Evolutionary conservation across 331 rosid genomes (phyloP), one percentile per base, ranked within the genome.

Genomic region (Quercus lobata): DNA sequence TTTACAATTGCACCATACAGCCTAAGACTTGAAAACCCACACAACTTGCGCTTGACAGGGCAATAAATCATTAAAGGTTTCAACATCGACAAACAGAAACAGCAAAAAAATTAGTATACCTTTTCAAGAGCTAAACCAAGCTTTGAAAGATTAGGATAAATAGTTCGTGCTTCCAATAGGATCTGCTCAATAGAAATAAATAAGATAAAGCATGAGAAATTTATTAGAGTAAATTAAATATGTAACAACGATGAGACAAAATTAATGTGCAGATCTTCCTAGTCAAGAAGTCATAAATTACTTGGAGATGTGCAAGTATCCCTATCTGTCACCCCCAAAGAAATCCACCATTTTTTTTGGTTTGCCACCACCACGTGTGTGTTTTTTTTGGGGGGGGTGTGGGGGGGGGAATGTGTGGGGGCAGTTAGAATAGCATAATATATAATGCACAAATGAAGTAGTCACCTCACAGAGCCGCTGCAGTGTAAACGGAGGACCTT

Each of bases 401-500:
- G 30, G 66, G 6, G 27, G 5, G 25, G 5, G 35, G 21, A 1
- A 1, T 25, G 27, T 25, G 27, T 25, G 5, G 1, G 2, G 7
- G 3, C 11, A 8, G 46, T 37, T 41, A 19, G 32, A 56, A 80
- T 62, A 74, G 75, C 34, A 74, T 53, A 56, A 25, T 32, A 72
- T 61, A 61, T 17, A 60, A 82, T 14, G 4, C 57, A 81, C 25
- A 54, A 73, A 66, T 24, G 29, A 37, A 78, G 69, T 46, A 62
- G 61, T 74, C 84, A 94, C 98, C 96, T 94, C 98, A 69, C 97
- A 90, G 69, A 94, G 85, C 90, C 98, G 90, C 78, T 94, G 98
- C 88, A 94, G 88, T 4, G 98, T 94, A 84, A 94, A 94, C 17
- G 96, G 98, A 58, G 98, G 98, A 72, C 98, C 98, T 76, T 91